Evolutionary conservation across 192 early-diverging fungal genomes (phyloP), one percentile per base, ranked within the genome.

Genomic region (Rhizoclosmatium globosum): DNA sequence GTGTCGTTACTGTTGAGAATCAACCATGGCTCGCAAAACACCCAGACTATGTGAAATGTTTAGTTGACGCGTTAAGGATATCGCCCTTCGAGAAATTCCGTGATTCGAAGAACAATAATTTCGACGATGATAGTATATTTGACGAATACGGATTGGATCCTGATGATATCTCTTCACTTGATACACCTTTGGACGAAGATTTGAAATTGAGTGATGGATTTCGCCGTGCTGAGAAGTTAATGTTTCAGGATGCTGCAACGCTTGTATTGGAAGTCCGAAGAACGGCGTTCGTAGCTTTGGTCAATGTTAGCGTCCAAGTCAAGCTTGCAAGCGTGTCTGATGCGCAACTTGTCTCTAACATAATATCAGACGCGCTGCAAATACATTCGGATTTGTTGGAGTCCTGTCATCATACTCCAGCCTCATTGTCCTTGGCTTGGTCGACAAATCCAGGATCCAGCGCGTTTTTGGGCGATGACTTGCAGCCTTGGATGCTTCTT

Each of bases 11-110:
- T 13, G 72, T 48, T 6, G 38, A 21, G 23, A 76, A 76, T 53
- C 74, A 76, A 56, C 13, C 46, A n/a, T 76, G 48, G 45, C 42
- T 76, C 9, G 74, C 44, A 38, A 66, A n/a, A 3, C 42, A 76
- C 41, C 6, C 15, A n/a, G 74, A 66, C 23, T 76, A 65, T 66
- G 4, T 67, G 11, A 23, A 67, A 17, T 15, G 4, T 47, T 6
- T 76, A 11, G 46, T 76, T 4, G 21, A 47, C 46, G 39, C 38
- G 17, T 53, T 76, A 6, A 11, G 64, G 62, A 67, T 76, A 67
- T 76, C 62, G 2, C 74, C 74, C 21, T 59, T 76, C 47, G 46
- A 19, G n/a, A n/a, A 47, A 4, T 4, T 1, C 11, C 11, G 1
- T 0, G 69, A 71, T n/a, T 7, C 0, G 7, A 9, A 9, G 0